Percentiles rank a stretch among this genome's conserved stretches.
Evolutionary conservation across 2,329 filamentous ascomycete genomes (phyloP).

Genomic region (Ophiostoma novo-ulmi): DNA sequence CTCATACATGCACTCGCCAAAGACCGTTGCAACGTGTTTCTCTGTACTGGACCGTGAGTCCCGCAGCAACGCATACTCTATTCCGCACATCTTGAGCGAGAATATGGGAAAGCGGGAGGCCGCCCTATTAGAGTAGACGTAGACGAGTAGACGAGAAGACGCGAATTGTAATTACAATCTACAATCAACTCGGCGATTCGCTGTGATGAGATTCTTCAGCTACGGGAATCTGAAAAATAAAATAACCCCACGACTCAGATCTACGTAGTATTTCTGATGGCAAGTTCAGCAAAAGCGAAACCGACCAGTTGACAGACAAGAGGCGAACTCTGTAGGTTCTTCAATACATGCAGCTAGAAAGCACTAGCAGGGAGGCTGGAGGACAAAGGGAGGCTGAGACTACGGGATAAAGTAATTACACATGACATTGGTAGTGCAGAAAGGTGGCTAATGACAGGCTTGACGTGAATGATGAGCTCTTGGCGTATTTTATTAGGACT

Average conservation of each 20-base stretch:
- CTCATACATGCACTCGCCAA: background rate
- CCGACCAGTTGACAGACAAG: too few species aligned
- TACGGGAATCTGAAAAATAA: too few species aligned
- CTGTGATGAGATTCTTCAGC: too few species aligned
- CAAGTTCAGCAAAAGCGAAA: too few species aligned
- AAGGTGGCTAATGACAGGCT: background rate
- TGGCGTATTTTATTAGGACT: too few species aligned
- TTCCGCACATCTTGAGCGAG: background rate
- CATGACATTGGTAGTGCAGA: background rate
- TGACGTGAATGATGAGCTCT: background rate
- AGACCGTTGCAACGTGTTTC: conserved; percentile 4
- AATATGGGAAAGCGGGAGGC: background rate
- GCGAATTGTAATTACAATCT: too few species aligned
- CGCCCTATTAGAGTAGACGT: background rate
- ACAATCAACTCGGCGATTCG: too few species aligned
- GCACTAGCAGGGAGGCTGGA: background rate
- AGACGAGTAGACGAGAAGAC: too few species aligned
- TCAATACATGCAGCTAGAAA: background rate
- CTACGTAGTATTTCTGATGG: too few species aligned
- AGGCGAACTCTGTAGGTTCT: too few species aligned
- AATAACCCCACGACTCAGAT: too few species aligned
- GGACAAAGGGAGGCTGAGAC: conserved; percentile 1
- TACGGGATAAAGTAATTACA: background rate
- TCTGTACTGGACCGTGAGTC: background rate
- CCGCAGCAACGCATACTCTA: background rate